Base-by-base conservation (phyloP, 2,329 filamentous ascomycete genomes). In the Orbilia ellipsospora region DNA sequence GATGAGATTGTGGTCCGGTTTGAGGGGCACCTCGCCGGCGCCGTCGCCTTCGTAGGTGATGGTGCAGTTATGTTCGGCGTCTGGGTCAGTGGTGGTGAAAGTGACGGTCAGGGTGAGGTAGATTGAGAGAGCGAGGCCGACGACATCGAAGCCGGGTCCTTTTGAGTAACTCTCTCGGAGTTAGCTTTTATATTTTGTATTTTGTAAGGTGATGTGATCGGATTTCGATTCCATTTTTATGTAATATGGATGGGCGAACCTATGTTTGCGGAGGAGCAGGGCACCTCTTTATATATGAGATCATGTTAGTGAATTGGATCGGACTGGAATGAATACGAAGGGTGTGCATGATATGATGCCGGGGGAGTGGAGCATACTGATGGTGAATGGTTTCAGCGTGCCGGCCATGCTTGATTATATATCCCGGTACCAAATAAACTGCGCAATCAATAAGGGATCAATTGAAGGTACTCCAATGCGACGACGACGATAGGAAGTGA, bases 221-320 rank as follows among this genome's bases (percentile, higher is more conserved):
- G 31, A 10, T 7, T 36, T 36, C 31, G 31, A 36, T 36, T 7
- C 31, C 31, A 36, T 7, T 36, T 36, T 36, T 55, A 16, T 36
- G 10, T 28, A 4, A 18, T n/a, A 20, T 42, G 12, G n/a, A 18
- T 23, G 48, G 48, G 48, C 78, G 72, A 81, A 85, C 86, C 94
- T 81, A 98, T 97, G 86, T 98, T 98, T 84, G 94, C 94, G 77
- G 94, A 97, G 75, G 94, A 98, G 85, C 92, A 96, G 78, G 94
- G 94, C 77, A 93, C 92, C 84, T 87, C 89, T 86, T 93, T 92
- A 20, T 57, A 59, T 28, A 18, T 6, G 31, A 36, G 36, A 61
- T 18, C 28, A 28, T 23, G 52, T 68, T n/a, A 68, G 70, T 52
- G 20, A 28, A 8, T 31, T 42, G 10, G 40, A 12, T 44, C 40